phyloP scores from a whole-genome alignment of 176 grass and related monocot genomes.

The Melocanna baccifera region DNA sequence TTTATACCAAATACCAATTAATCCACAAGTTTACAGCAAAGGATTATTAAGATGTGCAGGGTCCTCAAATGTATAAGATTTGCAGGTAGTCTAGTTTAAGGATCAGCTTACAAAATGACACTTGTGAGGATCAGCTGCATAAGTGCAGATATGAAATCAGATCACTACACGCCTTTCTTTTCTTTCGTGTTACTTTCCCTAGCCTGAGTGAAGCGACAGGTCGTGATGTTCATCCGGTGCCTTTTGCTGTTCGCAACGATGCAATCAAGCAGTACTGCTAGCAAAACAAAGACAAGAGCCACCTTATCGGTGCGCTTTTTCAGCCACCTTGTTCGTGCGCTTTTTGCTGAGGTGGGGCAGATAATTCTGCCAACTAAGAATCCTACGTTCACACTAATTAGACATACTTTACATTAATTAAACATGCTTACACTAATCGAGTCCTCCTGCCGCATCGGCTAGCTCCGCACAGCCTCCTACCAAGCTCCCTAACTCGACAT shows the following conservation, averaged over 20 bases:
- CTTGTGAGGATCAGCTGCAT: neutral
- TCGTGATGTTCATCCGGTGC: neutral
- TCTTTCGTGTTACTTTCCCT: no score
- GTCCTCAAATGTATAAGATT: neutral
- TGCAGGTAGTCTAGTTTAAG: neutral
- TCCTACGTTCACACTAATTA: no score
- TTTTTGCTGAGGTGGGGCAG: neutral
- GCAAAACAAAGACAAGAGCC: neutral
- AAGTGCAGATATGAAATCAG: neutral
- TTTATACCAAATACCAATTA: neutral
- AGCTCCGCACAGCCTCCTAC: no score
- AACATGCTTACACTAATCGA: no score
- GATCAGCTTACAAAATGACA: neutral
- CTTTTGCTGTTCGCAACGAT: neutral
- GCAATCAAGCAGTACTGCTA: neutral
- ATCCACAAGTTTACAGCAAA: neutral
- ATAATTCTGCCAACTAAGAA: neutral
- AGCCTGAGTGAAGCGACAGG: neutral
- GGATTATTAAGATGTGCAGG: neutral
- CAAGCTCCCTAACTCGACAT: no score
- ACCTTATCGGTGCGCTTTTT: neutral
- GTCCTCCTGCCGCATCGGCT: no score
- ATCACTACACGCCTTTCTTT: no score
- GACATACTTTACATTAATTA: no score
- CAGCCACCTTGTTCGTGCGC: no score